These are phyloP conservation scores for Fusarium keratoplasticum DNA, from an alignment of 2,329 filamentous ascomycete genomes.

Conservation along the genomic window DNA sequence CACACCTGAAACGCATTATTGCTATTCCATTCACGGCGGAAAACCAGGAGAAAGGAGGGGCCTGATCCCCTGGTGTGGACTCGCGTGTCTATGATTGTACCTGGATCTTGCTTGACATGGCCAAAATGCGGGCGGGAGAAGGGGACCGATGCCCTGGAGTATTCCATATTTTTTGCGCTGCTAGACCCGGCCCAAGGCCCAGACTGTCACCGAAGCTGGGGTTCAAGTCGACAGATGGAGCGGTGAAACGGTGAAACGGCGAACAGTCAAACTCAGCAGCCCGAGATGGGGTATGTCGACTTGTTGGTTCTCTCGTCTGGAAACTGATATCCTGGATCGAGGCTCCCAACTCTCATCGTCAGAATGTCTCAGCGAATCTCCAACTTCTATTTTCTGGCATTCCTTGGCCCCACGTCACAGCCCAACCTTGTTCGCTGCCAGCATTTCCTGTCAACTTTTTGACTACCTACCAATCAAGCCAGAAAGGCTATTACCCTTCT, in stretches of 20 bases:
- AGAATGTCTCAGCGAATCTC: neutral
- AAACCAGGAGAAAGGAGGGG: neutral
- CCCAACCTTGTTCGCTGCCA: neutral
- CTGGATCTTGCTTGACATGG: neutral
- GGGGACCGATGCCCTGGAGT: slow-evolving; percentile 18
- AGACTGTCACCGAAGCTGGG: slow-evolving; percentile 13
- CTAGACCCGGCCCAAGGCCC: slow-evolving; percentile 17
- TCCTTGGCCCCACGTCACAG: neutral
- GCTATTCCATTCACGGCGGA: neutral
- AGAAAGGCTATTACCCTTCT: neutral
- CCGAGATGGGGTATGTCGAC: neutral
- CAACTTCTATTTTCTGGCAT: slow-evolving; percentile 3
- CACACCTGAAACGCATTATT: neutral
- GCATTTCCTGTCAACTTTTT: neutral
- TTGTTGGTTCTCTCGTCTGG: neutral
- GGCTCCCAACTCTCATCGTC: neutral
- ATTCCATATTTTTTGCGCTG: slow-evolving; percentile 4
- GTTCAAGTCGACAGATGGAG: neutral
- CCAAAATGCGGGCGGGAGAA: neutral
- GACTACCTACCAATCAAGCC: neutral
- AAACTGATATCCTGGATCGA: neutral
- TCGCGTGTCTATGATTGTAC: neutral
- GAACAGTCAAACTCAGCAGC: neutral
- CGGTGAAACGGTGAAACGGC: slow-evolving; percentile 22
- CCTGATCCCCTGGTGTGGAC: neutral